Percentiles rank a stretch among this genome's conserved stretches.
Conservation (phyloP, 306 rosid species). For the Canavalia gladiata region DNA sequence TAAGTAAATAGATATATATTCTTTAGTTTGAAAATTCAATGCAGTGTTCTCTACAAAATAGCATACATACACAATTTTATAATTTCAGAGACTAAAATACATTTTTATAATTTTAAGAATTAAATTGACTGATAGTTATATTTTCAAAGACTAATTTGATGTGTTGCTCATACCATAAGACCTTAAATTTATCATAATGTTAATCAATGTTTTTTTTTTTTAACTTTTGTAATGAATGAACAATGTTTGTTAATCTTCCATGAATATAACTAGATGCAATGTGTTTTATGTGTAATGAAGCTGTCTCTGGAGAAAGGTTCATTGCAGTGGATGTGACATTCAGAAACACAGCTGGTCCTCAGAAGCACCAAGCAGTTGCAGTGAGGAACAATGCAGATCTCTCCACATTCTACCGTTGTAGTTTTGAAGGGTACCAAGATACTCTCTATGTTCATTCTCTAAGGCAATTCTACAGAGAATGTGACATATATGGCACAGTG, state of each 20-base stretch:
- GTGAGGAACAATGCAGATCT: constrained; percentile 79
- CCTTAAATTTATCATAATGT: neutral
- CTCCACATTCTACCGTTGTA: constrained; percentile 81
- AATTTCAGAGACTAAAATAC: neutral
- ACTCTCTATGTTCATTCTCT: constrained; percentile 84
- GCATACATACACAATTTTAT: neutral
- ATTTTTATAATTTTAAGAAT: no score
- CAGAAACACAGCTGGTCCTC: constrained; percentile 83
- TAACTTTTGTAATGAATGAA: no score
- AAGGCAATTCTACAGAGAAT: constrained; percentile 78
- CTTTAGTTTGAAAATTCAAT: neutral
- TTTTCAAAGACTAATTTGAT: no score
- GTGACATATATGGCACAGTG: constrained; percentile 77
- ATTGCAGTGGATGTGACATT: constrained; percentile 77
- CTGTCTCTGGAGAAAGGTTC: constrained; percentile 77
- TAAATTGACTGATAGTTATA: no score
- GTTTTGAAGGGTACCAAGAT: constrained; percentile 92
- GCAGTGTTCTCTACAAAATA: neutral
- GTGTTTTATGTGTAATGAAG: constrained; percentile 50
- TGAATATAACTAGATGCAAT: neutral
- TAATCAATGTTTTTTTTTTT: neutral
- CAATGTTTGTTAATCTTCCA: neutral
- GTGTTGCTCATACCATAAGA: neutral
- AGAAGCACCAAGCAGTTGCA: constrained; percentile 88
- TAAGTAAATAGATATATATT: constrained; percentile 44